Base-by-base conservation (phyloP, 176 grass and related monocot genomes). In the Canna indica region DNA sequence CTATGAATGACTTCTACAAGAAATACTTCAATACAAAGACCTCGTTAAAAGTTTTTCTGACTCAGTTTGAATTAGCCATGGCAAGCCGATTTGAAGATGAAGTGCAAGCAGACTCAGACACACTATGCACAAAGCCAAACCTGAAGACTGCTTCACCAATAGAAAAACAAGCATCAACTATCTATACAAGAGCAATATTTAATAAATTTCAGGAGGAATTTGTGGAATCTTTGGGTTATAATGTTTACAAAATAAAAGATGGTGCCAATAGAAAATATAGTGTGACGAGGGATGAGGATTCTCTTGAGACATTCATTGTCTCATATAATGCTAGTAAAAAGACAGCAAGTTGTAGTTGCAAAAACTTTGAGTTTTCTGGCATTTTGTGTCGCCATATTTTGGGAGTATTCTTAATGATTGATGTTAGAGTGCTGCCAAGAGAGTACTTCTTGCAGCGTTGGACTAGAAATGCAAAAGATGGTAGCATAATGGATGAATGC, bases 141-240 rank as follows among this genome's bases (percentile, higher is more conserved):
- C 77, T 85, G 71, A 92, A 85, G 75, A 97, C 93, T 53, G 82
- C 86, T 68, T 97, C 81, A 0, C 75, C 82, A 66, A 92, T 97
- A 81, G 93, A 97, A 77, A 97, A 92, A 73, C 88, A 97, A 81
- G 93, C 93, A 71, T 84, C 84, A 77, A 53, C 32, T 70, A 84
- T 78, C 16, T 97, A 92, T 70, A 92, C 86, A 25, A 91, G 88
- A 76, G 84, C 84, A 72, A 80, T 90, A 16, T 97, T 97, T 64
- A 73, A 58, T 77, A 90, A 81, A 74, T 97, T 97, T 83, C 88
- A 92, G 64, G 93, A 97, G 76, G 84, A 97, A 78, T 97, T 97
- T 79, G 88, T 79, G 32, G 81, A 87, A 59, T 97, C 93, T 67
- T 80, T 97, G 52, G 88, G 88, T 25, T 97, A 87, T 74, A 82